These are phyloP conservation scores for Salvia hispanica DNA, from an alignment of 257 asterid species.

Conservation along the genomic window DNA sequence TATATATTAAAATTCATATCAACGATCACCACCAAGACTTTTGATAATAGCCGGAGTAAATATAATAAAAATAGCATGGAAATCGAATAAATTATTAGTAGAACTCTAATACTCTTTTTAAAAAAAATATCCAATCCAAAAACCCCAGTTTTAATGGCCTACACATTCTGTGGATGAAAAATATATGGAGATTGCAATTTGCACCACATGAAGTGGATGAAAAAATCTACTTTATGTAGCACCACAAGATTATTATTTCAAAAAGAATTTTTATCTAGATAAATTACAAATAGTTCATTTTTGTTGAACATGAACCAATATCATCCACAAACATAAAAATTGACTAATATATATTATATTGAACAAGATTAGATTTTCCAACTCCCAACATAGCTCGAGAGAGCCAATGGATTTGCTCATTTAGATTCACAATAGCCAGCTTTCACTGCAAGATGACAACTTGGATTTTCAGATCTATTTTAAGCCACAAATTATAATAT, in stretches of 20 bases:
- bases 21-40: too few relatives aligned
- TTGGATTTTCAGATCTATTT: constrained; percentile 35
- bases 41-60: too few relatives aligned
- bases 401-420: constrained; percentile 1
- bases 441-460: constrained; percentile 18
- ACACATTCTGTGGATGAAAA: too few relatives aligned
- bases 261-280: too few relatives aligned
- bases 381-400: background rate
- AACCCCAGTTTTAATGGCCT: too few relatives aligned
- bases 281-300: background rate
- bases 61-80: too few relatives aligned
- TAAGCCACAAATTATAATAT: constrained; percentile 35
- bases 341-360: background rate
- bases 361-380: background rate
- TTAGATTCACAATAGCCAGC: background rate
- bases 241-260: too few relatives aligned
- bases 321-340: background rate
- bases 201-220: constrained; percentile 21
- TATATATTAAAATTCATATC: too few relatives aligned
- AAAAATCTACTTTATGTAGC: background rate
- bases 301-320: background rate
- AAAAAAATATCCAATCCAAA: too few relatives aligned
- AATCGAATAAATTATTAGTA: too few relatives aligned
- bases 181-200: background rate
- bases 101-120: too few relatives aligned